Evolutionary conservation across 2,329 filamentous ascomycete genomes (phyloP), one percentile per base, ranked within the genome.

Genomic region (Sphaerulina vaccinii): DNA sequence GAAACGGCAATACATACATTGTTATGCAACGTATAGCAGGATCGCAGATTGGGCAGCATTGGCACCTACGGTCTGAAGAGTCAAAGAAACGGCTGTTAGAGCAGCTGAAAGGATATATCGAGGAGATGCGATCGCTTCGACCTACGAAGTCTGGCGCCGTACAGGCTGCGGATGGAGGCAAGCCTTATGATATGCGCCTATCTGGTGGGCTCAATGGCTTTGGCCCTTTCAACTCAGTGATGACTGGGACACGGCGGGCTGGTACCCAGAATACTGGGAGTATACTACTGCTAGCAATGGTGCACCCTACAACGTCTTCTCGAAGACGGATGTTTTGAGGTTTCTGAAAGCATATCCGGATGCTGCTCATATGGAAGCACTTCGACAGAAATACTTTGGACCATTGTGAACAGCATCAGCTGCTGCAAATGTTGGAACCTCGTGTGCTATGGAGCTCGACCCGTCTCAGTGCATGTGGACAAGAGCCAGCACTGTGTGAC

Each of bases 211-310:
- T 19, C 4, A 18, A 21, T 9, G 22, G 19, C 16, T 55, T 55
- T 48, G 55, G 52, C 22, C 52, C 55, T 10, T 55, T 55, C 24
- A 40, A 47, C 16, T 43, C 16, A 33, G 40, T 50, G 27, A 32
- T 32, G 73, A 71, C 54, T 79, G 74, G 75, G 75, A 79, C 55
- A 66, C 69, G 19, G 66, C 72, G 16, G 75, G 75, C 1, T 79
- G 72, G 73, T 77, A 73, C 58, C 75, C 74, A 2, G 60, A 65
- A 15, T 78, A 75, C 59, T 78, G 72, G 73, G 73, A 76, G 54
- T 74, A 73, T 51, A 73, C 70, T 6, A 65, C 49, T 2, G 53
- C 53, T 6, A 52, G 53, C 22, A 64, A 75, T 61, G 73, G 72
- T 18, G 77, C 74, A 54, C 69, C 66, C 5, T 58, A 65, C n/a